phyloP scores from a whole-genome alignment of 768 basidiomycete species.

The Pleurotus tuber-regium region DNA sequence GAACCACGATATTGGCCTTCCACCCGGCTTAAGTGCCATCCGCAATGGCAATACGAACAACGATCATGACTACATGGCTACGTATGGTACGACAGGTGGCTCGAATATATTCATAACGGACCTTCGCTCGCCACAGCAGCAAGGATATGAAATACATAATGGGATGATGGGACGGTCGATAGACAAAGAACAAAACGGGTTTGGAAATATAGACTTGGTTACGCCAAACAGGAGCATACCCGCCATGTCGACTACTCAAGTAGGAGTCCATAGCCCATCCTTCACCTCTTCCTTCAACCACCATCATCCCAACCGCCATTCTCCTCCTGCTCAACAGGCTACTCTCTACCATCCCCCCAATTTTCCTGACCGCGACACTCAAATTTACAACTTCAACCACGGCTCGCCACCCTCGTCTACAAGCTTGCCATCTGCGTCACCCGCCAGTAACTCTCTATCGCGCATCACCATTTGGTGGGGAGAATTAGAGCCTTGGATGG shows the following conservation, averaged over 20 bases:
- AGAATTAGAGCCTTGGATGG: conserved; percentile 95
- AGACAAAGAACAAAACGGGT: conserved; percentile 5
- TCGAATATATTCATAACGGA: background rate
- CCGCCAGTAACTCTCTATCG: conserved; percentile 26
- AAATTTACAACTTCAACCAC: conserved; percentile 12
- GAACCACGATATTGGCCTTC: conserved; percentile 37
- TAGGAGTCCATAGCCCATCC: conserved; percentile 22
- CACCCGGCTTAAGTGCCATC: conserved; percentile 26
- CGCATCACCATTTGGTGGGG: conserved; percentile 81
- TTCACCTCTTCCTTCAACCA: conserved; percentile 44
- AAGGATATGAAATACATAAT: conserved; percentile 1
- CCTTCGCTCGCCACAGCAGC: background rate
- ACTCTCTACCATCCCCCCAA: conserved; percentile 19
- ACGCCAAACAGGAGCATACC: conserved; percentile 45
- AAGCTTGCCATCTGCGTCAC: conserved; percentile 16
- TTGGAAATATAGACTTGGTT: background rate
- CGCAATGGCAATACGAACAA: conserved; percentile 18
- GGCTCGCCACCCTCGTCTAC: conserved; percentile 20
- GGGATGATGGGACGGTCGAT: background rate
- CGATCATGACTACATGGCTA: background rate
- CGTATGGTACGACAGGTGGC: background rate
- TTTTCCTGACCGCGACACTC: conserved; percentile 11
- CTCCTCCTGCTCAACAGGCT: conserved; percentile 24
- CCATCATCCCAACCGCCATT: conserved; percentile 34
- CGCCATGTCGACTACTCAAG: conserved; percentile 25